Base-by-base conservation (phyloP, 2,329 filamentous ascomycete genomes). In the Pezicula rhizophila region DNA sequence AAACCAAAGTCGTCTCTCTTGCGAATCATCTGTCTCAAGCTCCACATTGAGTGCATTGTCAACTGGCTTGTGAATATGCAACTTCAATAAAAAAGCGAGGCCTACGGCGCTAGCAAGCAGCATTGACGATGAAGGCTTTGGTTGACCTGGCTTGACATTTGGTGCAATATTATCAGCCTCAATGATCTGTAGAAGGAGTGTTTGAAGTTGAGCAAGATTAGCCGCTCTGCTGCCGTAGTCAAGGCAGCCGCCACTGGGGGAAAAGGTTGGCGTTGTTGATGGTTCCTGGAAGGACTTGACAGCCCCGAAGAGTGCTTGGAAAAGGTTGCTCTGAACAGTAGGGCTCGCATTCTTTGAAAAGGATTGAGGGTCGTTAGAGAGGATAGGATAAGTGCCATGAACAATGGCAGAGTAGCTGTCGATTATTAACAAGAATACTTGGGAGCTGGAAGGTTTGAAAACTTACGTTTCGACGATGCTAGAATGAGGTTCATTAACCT, bases 1-100 rank as follows among this genome's bases (percentile, higher is more conserved):
- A 81, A 83, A 88, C 85, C 85, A 89, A 15, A 84, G 76, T 39
- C 83, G 76, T 45, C 82, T 71, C 2, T 76, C 76, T 4, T 88
- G 68, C 15, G 79, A 78, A 44, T 82, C 79, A 40, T 84, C 79
- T 17, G 76, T 77, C 60, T 87, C 81, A 2, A 70, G 60, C 46
- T 84, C 78, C 8, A 70, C 64, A 5, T 76, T 72, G 4, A 67
- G 59, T 14, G 64, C 53, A 23, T 64, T 64, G 46, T 73, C 72
- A 41, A 71, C 54, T 35, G 60, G 48, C 44, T 71, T 66, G 51
- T 71, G 58, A 45, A 73, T 60, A 49, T 82, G 82, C 50, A 88
- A 70, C 57, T 79, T 80, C 68, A 87, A 76, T 12, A 75, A 75
- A 52, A 85, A 83, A 1, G 84, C 82, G 12, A 85, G 68, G 2